Evolutionary conservation across 106 monocot species (phyloP), one percentile per base, ranked within the genome.

Genomic region (Dioscorea zingiberensis): DNA sequence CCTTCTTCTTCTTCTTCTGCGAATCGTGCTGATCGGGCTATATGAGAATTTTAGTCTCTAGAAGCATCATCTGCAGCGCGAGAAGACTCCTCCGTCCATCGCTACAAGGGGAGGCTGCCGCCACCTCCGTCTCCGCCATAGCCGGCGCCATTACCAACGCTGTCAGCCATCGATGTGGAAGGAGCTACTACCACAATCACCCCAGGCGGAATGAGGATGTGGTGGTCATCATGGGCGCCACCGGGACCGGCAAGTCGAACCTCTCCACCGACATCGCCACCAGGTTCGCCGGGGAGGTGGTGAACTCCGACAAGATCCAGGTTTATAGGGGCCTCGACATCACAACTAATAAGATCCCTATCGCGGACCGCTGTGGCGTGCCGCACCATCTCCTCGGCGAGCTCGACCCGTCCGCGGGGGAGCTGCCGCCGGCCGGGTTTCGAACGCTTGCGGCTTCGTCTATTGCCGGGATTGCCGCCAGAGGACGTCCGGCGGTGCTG

Each of bases 251-350:
- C 38, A 94, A 94, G 71, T 68, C 94, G 3, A 87, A 85, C 69
- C 94, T 94, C 1, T 94, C 94, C 29, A 74, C 90, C 53, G 94
- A 94, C 55, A 26, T 90, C n/a, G 90, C 85, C 22, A 23, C 32
- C 10, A 29, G 67, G 23, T 60, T 85, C 65, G 54, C 54, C 10
- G 73, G 75, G 15, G 94, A 94, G 76, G 75, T 94, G 48, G 69
- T 94, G 14, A 94, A 94, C 90, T 63, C 87, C 24, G 94, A 94
- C 49, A 94, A 94, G 80, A 90, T 94, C 53, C 94, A 94, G 78
- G 73, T 94, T 12, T 94, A 94, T 69, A 14, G 53, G 14, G 94
- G 94, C 21, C 85, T 90, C 16, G 94, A 94, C 73, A 67, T 87
- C 77, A 94, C 94, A 58, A 94, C 94, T 51, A 94, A 94, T 82